Conservation (phyloP, 441 rosid genomes). For the Syzygium syzygioides region DNA sequence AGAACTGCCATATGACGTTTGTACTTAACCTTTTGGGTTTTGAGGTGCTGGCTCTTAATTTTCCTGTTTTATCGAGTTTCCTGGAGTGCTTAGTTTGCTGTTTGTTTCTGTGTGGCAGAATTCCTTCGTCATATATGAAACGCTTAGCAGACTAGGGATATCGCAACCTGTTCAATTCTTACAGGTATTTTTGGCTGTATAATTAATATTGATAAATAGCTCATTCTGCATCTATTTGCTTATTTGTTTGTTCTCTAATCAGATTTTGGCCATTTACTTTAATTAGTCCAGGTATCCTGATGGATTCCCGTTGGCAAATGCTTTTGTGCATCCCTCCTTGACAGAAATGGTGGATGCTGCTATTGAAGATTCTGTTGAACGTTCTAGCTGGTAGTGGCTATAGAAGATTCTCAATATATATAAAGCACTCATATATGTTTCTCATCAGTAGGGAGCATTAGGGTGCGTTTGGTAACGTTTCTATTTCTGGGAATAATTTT, state of each 20-base stretch:
- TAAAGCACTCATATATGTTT: not conserved
- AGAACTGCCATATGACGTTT: not conserved
- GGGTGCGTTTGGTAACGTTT: too few relatives aligned
- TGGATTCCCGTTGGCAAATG: constrained; percentile 67
- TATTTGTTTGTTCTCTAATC: constrained; percentile 25
- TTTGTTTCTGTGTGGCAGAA: constrained; percentile 52
- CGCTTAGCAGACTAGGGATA: constrained; percentile 87
- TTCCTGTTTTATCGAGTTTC: not conserved
- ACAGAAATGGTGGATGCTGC: constrained; percentile 86
- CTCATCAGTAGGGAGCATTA: not conserved
- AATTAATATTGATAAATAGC: not conserved
- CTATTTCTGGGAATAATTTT: too few relatives aligned
- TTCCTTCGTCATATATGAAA: constrained; percentile 69
- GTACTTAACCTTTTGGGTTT: not conserved
- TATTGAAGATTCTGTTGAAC: constrained; percentile 83
- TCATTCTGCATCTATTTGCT: constrained; percentile 7
- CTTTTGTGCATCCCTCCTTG: constrained; percentile 81
- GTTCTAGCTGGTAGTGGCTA: constrained; percentile 74
- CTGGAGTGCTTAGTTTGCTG: not conserved
- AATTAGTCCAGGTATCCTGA: constrained; percentile 97
- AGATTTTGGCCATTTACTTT: constrained; percentile 28
- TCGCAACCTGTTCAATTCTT: constrained; percentile 83
- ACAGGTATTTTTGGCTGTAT: constrained; percentile 53
- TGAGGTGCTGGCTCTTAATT: not conserved
- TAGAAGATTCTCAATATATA: not conserved